phyloP scores from a whole-genome alignment of 2,329 filamentous ascomycete species.

The Cladophialophora bantiana region DNA sequence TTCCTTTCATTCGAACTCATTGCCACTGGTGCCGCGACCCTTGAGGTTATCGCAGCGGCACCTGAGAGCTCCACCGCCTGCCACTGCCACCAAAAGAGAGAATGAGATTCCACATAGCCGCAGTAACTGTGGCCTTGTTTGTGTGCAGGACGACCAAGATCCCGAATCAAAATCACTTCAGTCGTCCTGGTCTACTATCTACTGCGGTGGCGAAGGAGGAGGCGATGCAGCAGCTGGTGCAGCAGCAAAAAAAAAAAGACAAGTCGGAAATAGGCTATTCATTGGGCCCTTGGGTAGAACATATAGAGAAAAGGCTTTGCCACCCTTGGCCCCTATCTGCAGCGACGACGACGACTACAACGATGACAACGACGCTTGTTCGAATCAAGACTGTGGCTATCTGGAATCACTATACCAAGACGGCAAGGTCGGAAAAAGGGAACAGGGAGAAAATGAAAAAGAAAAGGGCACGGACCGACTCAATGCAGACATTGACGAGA shows the following conservation, averaged over 20 bases:
- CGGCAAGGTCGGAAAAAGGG: background rate
- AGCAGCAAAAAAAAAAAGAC: background rate
- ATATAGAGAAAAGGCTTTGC: background rate
- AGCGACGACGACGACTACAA: too few species aligned
- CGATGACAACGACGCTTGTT: too few species aligned
- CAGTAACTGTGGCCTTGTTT: background rate
- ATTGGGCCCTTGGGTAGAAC: background rate
- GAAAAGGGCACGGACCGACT: background rate
- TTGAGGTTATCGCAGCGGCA: background rate
- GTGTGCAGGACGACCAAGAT: background rate
- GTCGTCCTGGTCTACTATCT: background rate
- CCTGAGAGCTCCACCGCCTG: background rate
- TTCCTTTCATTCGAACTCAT: background rate
- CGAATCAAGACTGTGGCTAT: too few species aligned
- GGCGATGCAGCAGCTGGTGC: background rate
- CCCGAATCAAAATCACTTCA: slow-evolving; percentile 1
- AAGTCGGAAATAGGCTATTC: background rate
- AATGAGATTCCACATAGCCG: background rate
- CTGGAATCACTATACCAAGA: too few species aligned
- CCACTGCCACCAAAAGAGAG: background rate
- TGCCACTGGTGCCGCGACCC: background rate
- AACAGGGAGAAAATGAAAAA: background rate
- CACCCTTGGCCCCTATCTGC: background rate
- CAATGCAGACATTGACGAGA: slow-evolving; percentile 18
- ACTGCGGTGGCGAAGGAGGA: background rate